phyloP scores from a whole-genome alignment of 192 early-diverging fungal genomes.

The Backusella psychrophila region DNA sequence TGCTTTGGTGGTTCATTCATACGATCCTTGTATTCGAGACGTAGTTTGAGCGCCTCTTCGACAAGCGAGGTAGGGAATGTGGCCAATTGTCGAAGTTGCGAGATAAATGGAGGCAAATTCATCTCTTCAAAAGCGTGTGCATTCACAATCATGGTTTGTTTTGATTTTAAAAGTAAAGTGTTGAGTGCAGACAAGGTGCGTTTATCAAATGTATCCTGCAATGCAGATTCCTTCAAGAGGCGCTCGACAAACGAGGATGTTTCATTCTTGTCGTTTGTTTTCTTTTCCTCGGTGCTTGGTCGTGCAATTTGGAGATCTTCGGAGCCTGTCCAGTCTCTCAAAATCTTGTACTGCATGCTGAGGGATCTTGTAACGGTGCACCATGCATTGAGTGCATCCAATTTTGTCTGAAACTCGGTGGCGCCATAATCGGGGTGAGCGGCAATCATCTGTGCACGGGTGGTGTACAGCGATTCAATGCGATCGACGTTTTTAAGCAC shows the following conservation, averaged over 20 bases:
- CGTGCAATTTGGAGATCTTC: slow-evolving; percentile 59
- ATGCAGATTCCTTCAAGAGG: slow-evolving; percentile 78
- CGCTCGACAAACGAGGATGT: slow-evolving; percentile 82
- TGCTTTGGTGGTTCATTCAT: slow-evolving; percentile 54
- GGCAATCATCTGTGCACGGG: slow-evolving; percentile 54
- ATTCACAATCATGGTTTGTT: slow-evolving; percentile 70
- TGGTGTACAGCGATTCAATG: slow-evolving; percentile 78
- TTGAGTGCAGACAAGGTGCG: slow-evolving; percentile 63
- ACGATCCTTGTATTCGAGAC: slow-evolving; percentile 66
- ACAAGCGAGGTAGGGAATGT: slow-evolving; percentile 79
- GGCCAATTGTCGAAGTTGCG: slow-evolving; percentile 66
- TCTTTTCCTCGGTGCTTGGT: background rate
- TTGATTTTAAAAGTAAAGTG: slow-evolving; percentile 58
- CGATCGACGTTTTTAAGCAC: slow-evolving; percentile 73
- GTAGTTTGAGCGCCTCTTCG: slow-evolving; percentile 75
- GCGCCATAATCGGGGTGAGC: slow-evolving; percentile 73
- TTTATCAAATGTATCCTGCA: slow-evolving; percentile 74
- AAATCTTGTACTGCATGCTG: slow-evolving; percentile 68
- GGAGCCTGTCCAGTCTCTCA: slow-evolving; percentile 82
- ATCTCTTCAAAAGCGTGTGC: slow-evolving; percentile 62
- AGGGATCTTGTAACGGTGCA: slow-evolving; percentile 68
- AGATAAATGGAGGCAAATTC: slow-evolving; percentile 69
- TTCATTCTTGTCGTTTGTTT: slow-evolving; percentile 13
- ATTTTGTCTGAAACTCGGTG: slow-evolving; percentile 60
- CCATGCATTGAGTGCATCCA: slow-evolving; percentile 78